Evolutionary conservation across 805 yeast genomes (phyloP).

Genomic region (Starmera dryadoides): DNA sequence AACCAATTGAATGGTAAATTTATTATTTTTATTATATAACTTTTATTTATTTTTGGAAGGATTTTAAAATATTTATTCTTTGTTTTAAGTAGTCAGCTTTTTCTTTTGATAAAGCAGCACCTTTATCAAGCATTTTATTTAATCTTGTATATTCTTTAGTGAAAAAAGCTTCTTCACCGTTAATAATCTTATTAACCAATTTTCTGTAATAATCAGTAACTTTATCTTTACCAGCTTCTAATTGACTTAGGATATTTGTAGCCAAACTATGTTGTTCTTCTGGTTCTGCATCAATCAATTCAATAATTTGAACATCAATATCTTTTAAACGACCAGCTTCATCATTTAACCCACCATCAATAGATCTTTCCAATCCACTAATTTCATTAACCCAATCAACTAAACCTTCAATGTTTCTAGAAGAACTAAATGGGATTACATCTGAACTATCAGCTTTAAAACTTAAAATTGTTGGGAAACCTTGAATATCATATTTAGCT

Average conservation of each 20-base stretch:
- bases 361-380: conserved; percentile 26
- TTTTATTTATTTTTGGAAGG: conserved; percentile 4
- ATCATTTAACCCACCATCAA: conserved; percentile 27
- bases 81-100: conserved; percentile 42
- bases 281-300: conserved; percentile 19
- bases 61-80: conserved; percentile 41
- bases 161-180: conserved; percentile 36
- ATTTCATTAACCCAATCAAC: conserved; percentile 44
- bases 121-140: conserved; percentile 26
- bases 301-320: conserved; percentile 20
- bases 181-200: conserved; percentile 34
- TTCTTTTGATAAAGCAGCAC: conserved; percentile 26
- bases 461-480: conserved; percentile 44
- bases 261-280: conserved; percentile 18
- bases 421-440: conserved; percentile 24
- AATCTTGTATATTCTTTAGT: conserved; percentile 37
- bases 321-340: conserved; percentile 28
- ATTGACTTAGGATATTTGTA: conserved; percentile 22
- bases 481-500: conserved; percentile 30
- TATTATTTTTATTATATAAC: neutral
- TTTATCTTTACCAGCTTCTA: conserved; percentile 15
- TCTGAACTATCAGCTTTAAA: conserved; percentile 31
- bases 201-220: conserved; percentile 39
- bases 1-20: conserved; percentile 44
- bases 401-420: conserved; percentile 40